Evolutionary conservation across 2,329 filamentous ascomycete genomes (phyloP).

Genomic region (Xylariaceae sp.): DNA sequence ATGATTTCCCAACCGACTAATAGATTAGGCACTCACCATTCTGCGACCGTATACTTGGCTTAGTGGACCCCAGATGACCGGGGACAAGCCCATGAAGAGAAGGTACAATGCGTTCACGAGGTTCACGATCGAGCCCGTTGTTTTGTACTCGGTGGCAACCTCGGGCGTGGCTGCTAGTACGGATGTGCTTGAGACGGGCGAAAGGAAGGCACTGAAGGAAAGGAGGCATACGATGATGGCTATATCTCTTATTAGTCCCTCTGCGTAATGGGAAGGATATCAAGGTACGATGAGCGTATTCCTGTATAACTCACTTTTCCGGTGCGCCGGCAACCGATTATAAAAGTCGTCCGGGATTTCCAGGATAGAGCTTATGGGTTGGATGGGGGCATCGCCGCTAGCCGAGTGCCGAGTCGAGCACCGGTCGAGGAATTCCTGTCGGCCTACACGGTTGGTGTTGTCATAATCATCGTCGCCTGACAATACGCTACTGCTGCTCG

Average conservation of each 20-base stretch:
- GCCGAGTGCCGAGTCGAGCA: slow-evolving; percentile 40
- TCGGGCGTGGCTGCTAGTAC: slow-evolving; percentile 77
- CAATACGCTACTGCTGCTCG: slow-evolving; percentile 15
- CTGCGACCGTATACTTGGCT: slow-evolving; percentile 68
- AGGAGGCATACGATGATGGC: slow-evolving; percentile 69
- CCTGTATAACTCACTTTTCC: slow-evolving; percentile 54
- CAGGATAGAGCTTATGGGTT: slow-evolving; percentile 38
- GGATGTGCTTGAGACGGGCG: slow-evolving; percentile 76
- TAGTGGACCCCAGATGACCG: slow-evolving; percentile 74
- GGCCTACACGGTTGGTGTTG: slow-evolving; percentile 7
- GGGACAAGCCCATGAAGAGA: slow-evolving; percentile 73
- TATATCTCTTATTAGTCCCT: slow-evolving; percentile 10
- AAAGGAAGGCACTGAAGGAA: slow-evolving; percentile 76
- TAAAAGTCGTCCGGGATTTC: slow-evolving; percentile 64
- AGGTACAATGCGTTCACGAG: slow-evolving; percentile 75
- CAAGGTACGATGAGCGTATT: neutral
- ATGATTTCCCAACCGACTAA: neutral
- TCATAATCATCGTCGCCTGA: slow-evolving; percentile 9
- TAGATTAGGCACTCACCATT: slow-evolving; percentile 50
- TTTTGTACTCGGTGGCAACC: slow-evolving; percentile 68
- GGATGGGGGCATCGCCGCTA: slow-evolving; percentile 39
- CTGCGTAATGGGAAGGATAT: neutral
- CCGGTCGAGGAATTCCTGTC: slow-evolving; percentile 33
- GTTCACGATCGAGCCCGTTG: slow-evolving; percentile 73
- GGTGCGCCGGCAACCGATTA: slow-evolving; percentile 62